phyloP scores from a whole-genome alignment of 2,329 filamentous ascomycete species.

The Arthrocladium fulminans region DNA sequence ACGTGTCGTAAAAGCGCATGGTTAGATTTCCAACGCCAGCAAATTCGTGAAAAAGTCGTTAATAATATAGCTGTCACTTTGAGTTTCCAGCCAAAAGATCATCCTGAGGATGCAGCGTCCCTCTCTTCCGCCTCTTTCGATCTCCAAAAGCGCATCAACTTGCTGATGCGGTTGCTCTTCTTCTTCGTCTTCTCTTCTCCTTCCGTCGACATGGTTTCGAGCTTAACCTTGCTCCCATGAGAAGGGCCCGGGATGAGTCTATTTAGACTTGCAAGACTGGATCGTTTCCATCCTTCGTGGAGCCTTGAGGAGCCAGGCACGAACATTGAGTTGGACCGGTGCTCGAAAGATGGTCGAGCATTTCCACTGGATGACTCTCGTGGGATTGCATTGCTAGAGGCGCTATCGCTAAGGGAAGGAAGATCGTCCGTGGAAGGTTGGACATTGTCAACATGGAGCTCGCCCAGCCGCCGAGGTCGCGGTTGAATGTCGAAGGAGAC shows the following conservation, averaged over 20 bases:
- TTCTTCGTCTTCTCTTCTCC: constrained; percentile 32
- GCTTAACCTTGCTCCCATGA: constrained; percentile 30
- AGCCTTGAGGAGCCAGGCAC: constrained; percentile 33
- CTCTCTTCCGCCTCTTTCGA: constrained; percentile 37
- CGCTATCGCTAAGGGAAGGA: constrained; percentile 42
- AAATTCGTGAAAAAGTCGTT: constrained; percentile 4
- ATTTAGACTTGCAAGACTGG: constrained; percentile 41
- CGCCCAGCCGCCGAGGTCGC: constrained; percentile 31
- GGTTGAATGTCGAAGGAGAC: constrained; percentile 33
- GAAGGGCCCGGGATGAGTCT: constrained; percentile 36
- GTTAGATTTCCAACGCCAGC: not conserved
- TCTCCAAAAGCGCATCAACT: constrained; percentile 43
- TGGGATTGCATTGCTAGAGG: constrained; percentile 37
- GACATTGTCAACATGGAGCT: constrained; percentile 25
- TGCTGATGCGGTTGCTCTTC: constrained; percentile 38
- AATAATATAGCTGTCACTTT: not conserved
- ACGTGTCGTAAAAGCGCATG: not conserved
- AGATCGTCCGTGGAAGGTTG: constrained; percentile 41
- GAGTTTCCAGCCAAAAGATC: not conserved
- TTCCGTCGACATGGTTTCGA: constrained; percentile 34
- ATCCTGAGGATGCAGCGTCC: not conserved
- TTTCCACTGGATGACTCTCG: constrained; percentile 38
- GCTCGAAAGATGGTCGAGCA: constrained; percentile 31
- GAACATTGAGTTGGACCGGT: constrained; percentile 38
- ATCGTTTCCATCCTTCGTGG: constrained; percentile 34